Conservation (phyloP, 2,329 filamentous ascomycete genomes). For the Paracamarosporium sp. region DNA sequence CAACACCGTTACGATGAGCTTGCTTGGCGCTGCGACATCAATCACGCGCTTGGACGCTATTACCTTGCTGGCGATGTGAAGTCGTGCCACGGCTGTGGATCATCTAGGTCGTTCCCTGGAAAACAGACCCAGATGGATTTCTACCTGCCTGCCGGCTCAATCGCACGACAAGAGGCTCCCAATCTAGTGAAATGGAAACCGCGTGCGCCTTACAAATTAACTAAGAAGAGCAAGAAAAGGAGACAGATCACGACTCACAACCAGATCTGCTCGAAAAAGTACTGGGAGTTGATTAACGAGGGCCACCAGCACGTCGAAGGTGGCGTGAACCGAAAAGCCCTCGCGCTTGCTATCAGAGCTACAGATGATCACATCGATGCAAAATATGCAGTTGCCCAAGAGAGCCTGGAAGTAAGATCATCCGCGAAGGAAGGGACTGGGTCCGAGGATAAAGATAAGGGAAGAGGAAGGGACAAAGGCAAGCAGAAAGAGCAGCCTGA, state of each 20-base stretch:
- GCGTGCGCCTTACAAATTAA: slow-evolving; percentile 23
- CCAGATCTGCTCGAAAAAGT: slow-evolving; percentile 27
- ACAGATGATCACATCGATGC: slow-evolving; percentile 26
- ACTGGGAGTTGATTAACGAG: slow-evolving; percentile 22
- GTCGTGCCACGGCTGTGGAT: slow-evolving; percentile 31
- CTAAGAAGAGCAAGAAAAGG: neutral
- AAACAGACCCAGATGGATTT: slow-evolving; percentile 32
- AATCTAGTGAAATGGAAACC: slow-evolving; percentile 23
- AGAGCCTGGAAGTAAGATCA: slow-evolving; percentile 1
- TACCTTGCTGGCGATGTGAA: slow-evolving; percentile 34
- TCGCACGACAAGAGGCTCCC: slow-evolving; percentile 26
- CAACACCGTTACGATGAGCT: slow-evolving; percentile 14
- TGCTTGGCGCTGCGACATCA: slow-evolving; percentile 37
- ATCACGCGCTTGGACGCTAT: slow-evolving; percentile 37
- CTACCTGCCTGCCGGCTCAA: slow-evolving; percentile 23
- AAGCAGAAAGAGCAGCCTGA: neutral
- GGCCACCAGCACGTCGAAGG: slow-evolving; percentile 6
- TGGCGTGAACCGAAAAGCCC: slow-evolving; percentile 15
- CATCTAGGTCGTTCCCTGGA: slow-evolving; percentile 14
- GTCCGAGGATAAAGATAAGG: neutral
- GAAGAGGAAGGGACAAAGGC: neutral
- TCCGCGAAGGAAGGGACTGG: neutral
- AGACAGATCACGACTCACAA: slow-evolving; percentile 21
- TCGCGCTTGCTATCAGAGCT: slow-evolving; percentile 19
- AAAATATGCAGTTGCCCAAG: slow-evolving; percentile 11